These are phyloP conservation scores for Aspergillus sp. DNA, from an alignment of 2,329 filamentous ascomycete species.

Conservation along the genomic window DNA sequence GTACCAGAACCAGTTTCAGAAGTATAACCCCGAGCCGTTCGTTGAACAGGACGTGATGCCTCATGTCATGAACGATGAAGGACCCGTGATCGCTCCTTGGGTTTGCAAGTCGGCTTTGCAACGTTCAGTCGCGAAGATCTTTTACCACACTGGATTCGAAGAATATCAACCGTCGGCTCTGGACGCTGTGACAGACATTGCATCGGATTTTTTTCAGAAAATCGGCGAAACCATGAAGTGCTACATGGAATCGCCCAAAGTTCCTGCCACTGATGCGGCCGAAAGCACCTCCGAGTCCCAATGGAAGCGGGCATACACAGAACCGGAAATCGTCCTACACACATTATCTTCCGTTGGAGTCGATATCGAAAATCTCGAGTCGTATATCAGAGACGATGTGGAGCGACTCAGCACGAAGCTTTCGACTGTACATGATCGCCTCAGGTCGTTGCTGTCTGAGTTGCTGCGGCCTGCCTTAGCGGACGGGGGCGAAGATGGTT, in stretches of 20 bases:
- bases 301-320: slow-evolving; percentile 68
- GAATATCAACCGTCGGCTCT: slow-evolving; percentile 94
- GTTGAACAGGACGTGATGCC: slow-evolving; percentile 80
- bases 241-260: slow-evolving; percentile 80
- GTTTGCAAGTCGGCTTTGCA: slow-evolving; percentile 81
- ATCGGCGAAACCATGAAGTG: slow-evolving; percentile 74
- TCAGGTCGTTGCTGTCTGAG: slow-evolving; percentile 91
- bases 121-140: slow-evolving; percentile 87
- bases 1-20: slow-evolving; percentile 97
- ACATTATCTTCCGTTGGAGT: slow-evolving; percentile 80
- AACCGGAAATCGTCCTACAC: slow-evolving; percentile 84
- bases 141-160: slow-evolving; percentile 95
- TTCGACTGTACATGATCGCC: slow-evolving; percentile 81
- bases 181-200: slow-evolving; percentile 84
- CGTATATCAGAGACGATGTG: slow-evolving; percentile 90
- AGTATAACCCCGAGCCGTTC: slow-evolving; percentile 89
- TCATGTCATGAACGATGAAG: slow-evolving; percentile 85
- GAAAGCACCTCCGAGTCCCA: slow-evolving; percentile 37
- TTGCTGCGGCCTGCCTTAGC: slow-evolving; percentile 84
- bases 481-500: slow-evolving; percentile 78
- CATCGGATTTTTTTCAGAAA: slow-evolving; percentile 84
- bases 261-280: slow-evolving; percentile 51
- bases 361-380: slow-evolving; percentile 76
- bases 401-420: slow-evolving; percentile 80
- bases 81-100: slow-evolving; percentile 80